Evolutionary conservation across 2,329 filamentous ascomycete species (phyloP).

Genomic region (Pseudocercospora fijiensis): DNA sequence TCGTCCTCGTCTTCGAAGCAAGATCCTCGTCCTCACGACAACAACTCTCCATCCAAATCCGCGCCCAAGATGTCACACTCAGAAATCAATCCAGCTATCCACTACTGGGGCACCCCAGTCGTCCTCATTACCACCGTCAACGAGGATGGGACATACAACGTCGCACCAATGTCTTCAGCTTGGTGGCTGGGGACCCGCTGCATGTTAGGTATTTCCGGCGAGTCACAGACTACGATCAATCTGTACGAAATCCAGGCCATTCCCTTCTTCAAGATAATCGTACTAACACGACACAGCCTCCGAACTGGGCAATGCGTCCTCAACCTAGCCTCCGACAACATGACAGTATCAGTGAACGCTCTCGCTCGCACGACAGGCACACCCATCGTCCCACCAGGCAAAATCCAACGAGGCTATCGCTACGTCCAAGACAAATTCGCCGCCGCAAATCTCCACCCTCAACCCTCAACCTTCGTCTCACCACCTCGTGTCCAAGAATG

Average conservation of each 20-base stretch:
- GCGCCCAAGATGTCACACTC: background rate
- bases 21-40: background rate
- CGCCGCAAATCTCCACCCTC: background rate
- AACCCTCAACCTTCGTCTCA: constrained; percentile 4
- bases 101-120: constrained; percentile 13
- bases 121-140: constrained; percentile 32
- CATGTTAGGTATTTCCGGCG: constrained; percentile 42
- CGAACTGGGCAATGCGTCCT: constrained; percentile 13
- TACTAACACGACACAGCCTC: background rate
- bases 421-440: constrained; percentile 11
- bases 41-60: background rate
- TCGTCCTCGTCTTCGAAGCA: background rate
- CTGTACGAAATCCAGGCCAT: background rate
- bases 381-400: background rate
- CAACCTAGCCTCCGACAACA: constrained; percentile 12
- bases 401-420: constrained; percentile 6
- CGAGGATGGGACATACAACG: constrained; percentile 45
- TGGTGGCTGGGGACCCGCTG: constrained; percentile 49
- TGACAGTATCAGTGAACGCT: constrained; percentile 8
- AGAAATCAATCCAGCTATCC: constrained; percentile 9
- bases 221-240: constrained; percentile 10
- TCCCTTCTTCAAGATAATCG: no score
- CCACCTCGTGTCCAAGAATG: constrained; percentile 10
- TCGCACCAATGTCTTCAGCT: constrained; percentile 48
- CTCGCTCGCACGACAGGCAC: constrained; percentile 13